A percentile compares a stretch with the other conserved stretches of the same genome.
phyloP scores from a whole-genome alignment of 192 early-diverging fungal genomes.

The Umbelopsis sp. region DNA sequence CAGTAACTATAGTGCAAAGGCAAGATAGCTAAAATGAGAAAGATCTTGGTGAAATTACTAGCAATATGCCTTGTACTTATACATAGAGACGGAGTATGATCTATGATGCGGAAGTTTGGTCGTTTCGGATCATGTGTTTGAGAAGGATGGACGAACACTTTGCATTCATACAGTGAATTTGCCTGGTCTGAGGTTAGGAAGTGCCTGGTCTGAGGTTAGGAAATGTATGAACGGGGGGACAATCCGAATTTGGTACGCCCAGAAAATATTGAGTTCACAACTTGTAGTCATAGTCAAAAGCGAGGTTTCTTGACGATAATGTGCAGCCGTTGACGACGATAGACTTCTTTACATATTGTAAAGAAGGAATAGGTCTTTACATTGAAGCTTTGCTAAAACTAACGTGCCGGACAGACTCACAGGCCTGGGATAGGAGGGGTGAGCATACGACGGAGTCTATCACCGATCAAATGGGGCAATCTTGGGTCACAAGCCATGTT shows the following conservation, averaged over 20 bases:
- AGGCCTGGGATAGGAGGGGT: conserved; percentile 4
- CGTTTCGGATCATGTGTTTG: conserved; percentile 21
- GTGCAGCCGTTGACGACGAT: background rate
- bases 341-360: conserved; percentile 10
- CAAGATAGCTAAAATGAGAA: background rate
- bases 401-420: conserved; percentile 13
- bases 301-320: background rate
- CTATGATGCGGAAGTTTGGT: conserved; percentile 17
- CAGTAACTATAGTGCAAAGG: background rate
- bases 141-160: conserved; percentile 7
- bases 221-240: conserved; percentile 24
- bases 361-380: conserved; percentile 5
- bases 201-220: conserved; percentile 20
- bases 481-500: conserved; percentile 8
- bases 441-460: conserved; percentile 10
- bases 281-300: background rate
- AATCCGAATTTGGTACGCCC: conserved; percentile 23
- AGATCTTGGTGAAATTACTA: background rate
- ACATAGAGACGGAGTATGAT: conserved; percentile 20
- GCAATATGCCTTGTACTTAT: conserved; percentile 8
- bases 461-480: background rate
- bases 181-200: conserved; percentile 23
- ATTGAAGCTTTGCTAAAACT: conserved; percentile 12
- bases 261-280: conserved; percentile 19
- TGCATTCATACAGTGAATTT: conserved; percentile 3